phyloP scores from a whole-genome alignment of 2,329 filamentous ascomycete genomes.

The Fusarium tanahbumbuense region DNA sequence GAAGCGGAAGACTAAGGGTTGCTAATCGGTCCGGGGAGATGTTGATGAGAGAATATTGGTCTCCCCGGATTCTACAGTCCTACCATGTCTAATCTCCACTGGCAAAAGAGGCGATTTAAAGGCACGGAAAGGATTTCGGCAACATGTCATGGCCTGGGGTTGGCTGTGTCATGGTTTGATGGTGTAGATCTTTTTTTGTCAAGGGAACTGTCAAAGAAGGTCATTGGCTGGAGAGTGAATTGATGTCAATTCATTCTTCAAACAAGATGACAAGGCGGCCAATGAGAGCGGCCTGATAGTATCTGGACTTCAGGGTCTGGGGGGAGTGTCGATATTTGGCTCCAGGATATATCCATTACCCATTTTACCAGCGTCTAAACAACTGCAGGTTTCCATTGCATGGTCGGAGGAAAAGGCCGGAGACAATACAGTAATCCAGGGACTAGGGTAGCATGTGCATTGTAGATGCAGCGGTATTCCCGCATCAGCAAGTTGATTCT shows the following conservation, averaged over 20 bases:
- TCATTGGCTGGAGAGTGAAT: slow-evolving; percentile 37
- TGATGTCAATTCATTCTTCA: slow-evolving; percentile 49
- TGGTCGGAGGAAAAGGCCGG: slow-evolving; percentile 27
- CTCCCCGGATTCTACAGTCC: slow-evolving; percentile 36
- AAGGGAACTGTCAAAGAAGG: slow-evolving; percentile 10
- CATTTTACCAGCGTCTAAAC: neutral
- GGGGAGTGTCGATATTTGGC: slow-evolving; percentile 35
- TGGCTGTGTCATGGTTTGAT: slow-evolving; percentile 27
- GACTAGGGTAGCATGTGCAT: slow-evolving; percentile 25
- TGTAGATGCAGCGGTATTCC: slow-evolving; percentile 30
- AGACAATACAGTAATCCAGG: neutral
- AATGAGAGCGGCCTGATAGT: slow-evolving; percentile 44
- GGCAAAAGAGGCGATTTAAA: neutral
- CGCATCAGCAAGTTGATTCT: slow-evolving; percentile 24
- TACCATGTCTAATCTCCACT: slow-evolving; percentile 3
- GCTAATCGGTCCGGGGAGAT: slow-evolving; percentile 36
- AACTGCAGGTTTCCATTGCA: slow-evolving; percentile 26
- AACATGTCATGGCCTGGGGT: slow-evolving; percentile 27
- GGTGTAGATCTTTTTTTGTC: slow-evolving; percentile 28
- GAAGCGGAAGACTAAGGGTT: slow-evolving; percentile 25
- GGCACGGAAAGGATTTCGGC: slow-evolving; percentile 26
- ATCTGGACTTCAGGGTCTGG: slow-evolving; percentile 33
- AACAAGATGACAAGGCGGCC: slow-evolving; percentile 45
- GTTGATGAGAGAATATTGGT: slow-evolving; percentile 3
- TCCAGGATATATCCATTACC: slow-evolving; percentile 8